Evolutionary conservation across 108 stramenopile species (phyloP), one percentile per base, ranked within the genome.

Genomic region (Cyclotella choctawhatcheeana): DNA sequence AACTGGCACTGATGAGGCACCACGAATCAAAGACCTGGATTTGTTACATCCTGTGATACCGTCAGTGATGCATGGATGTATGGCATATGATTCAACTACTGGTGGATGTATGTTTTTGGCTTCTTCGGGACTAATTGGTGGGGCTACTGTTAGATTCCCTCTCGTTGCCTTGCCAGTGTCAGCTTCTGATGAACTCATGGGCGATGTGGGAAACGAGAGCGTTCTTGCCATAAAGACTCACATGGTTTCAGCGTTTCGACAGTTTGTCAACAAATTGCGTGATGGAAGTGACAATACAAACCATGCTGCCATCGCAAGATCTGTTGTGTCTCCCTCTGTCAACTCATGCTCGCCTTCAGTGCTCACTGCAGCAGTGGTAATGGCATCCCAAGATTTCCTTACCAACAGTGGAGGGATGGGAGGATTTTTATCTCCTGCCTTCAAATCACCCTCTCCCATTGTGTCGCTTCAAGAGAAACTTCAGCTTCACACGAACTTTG

Each of bases 61-160:
- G 2, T 64, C 63, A 10, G 26, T 64, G 3, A 55, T 77, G 7
- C 33, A 20, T 16, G 58, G 60, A n/a, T 64, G 67, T 16, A 50
- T 77, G 37, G 47, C 62, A 22, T 77, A 64, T 40, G 76, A 77
- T 58, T 59, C 68, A 0, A 58, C 50, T 25, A 77, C 62, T 18
- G 76, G 76, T 30, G 76, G 76, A 18, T 70, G 76, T 45, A 54
- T 77, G 4, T 54, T 77, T 32, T 33, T 77, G 44, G 50, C 76
- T 7, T 44, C 76, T 14, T 51, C 76, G 0, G 76, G 68, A 21
- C 29, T 77, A 44, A 47, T 77, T 12, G 52, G 76, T 33, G 76
- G 76, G 18, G 62, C 53, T 10, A 47, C 31, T 5, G 76, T 77
- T 37, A 68, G 69, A 20, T 77, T 77, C 25, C 76, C 69, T 26